These are phyloP conservation scores for Solanum chmielewskii DNA, from an alignment of 257 asterid species.

Conservation along the genomic window DNA sequence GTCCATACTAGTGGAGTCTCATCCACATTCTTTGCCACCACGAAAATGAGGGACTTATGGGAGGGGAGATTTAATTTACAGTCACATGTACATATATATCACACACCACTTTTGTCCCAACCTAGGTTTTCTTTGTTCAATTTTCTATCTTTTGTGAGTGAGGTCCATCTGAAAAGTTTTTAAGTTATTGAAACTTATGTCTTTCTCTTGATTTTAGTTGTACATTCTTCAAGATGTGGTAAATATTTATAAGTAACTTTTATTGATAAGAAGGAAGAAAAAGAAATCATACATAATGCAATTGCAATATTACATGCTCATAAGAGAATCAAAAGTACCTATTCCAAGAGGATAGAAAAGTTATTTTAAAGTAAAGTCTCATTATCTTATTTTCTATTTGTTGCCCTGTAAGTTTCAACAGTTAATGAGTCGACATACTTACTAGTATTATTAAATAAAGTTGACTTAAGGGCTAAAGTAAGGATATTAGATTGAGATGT, in stretches of 20 bases:
- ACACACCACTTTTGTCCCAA: background rate
- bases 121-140: background rate
- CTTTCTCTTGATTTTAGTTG: background rate
- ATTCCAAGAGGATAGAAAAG: background rate
- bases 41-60: constrained; percentile 23
- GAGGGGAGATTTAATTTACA: constrained; percentile 3
- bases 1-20: constrained; percentile 90
- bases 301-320: background rate
- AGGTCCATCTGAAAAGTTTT: constrained; percentile 6
- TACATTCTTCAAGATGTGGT: background rate
- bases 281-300: background rate
- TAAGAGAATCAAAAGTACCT: background rate
- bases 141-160: constrained; percentile 17
- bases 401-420: background rate
- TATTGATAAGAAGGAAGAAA: background rate
- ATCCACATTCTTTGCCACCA: constrained; percentile 50
- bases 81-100: constrained; percentile 25
- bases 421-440: background rate
- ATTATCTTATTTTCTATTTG: background rate
- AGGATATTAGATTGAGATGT: background rate
- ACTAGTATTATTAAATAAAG: background rate
- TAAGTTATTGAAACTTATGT: constrained; percentile 22
- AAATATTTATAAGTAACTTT: background rate
- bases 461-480: background rate
- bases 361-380: background rate